Conservation (phyloP, 1,139 yeast species). For the Kodamaea ohmeri region DNA sequence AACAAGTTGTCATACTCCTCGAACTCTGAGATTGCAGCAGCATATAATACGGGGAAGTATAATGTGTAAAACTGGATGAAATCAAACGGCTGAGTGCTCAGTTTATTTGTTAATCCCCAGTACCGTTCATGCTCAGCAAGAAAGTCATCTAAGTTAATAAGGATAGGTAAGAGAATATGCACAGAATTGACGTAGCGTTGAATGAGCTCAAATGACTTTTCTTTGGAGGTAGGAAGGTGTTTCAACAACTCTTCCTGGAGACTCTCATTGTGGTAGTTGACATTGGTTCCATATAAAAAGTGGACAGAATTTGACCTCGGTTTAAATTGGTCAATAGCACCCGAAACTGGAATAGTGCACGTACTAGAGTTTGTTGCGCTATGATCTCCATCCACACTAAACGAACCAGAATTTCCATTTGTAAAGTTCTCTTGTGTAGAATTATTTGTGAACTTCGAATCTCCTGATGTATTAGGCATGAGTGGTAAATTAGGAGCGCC, state of each 20-base stretch:
- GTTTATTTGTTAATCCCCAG: conserved; percentile 37
- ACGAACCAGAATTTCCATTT: background rate
- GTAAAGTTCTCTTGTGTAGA: background rate
- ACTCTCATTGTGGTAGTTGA: conserved; percentile 39
- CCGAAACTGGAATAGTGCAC: background rate
- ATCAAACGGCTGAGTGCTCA: conserved; percentile 5
- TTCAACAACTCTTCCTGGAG: conserved; percentile 35
- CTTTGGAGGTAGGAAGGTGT: conserved; percentile 37
- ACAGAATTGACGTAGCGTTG: conserved; percentile 50
- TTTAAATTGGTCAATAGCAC: background rate
- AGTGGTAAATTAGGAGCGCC: background rate
- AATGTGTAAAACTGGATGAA: conserved; percentile 41
- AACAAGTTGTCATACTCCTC: conserved; percentile 50
- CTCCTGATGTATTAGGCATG: too few species aligned
- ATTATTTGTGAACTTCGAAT: background rate
- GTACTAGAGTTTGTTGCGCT: background rate
- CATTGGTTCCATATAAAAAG: conserved; percentile 44
- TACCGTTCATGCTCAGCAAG: conserved; percentile 46
- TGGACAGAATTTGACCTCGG: conserved; percentile 34
- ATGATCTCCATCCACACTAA: background rate
- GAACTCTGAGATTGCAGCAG: conserved; percentile 54
- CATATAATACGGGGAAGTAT: conserved; percentile 51
- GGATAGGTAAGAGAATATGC: conserved; percentile 52
- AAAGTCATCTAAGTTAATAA: conserved; percentile 44
- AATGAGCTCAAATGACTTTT: conserved; percentile 49